Percentiles rank a stretch among this genome's conserved stretches.
Evolutionary conservation across 2,329 filamentous ascomycete genomes (phyloP).

Genomic region (Blastomyces parvus): DNA sequence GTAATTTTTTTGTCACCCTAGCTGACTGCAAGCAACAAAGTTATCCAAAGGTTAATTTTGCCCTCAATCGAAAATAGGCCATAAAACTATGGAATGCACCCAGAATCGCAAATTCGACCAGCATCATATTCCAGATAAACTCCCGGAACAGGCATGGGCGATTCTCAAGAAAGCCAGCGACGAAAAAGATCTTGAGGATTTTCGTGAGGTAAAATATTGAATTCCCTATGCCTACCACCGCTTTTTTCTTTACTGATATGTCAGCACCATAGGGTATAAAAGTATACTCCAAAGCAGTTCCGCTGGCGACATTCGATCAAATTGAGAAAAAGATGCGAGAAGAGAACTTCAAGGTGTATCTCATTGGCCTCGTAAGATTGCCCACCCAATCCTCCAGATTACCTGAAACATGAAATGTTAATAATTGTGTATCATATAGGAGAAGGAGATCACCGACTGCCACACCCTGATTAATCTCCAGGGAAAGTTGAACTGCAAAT

Average conservation of each 20-base stretch:
- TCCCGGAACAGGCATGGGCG: conserved; percentile 43
- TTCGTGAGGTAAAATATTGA: conserved; percentile 34
- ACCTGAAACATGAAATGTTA: not conserved
- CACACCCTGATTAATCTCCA: conserved; percentile 46
- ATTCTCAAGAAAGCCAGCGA: conserved; percentile 41
- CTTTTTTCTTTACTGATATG: not conserved
- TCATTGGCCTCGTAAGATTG: conserved; percentile 42
- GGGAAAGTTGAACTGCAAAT: conserved; percentile 44
- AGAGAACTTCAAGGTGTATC: conserved; percentile 38
- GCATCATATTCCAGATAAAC: conserved; percentile 38
- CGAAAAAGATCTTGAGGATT: conserved; percentile 42
- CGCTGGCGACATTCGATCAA: conserved; percentile 37
- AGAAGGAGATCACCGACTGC: conserved; percentile 33
- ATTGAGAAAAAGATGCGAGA: conserved; percentile 45
- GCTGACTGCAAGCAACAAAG: not conserved
- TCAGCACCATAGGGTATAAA: conserved; percentile 26
- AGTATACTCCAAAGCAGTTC: conserved; percentile 43
- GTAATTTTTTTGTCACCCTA: conserved; percentile 19
- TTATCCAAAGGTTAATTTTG: conserved; percentile 9
- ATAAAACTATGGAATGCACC: conserved; percentile 37
- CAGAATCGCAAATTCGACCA: conserved; percentile 38
- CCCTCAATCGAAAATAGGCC: conserved; percentile 26
- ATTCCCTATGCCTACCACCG: not conserved
- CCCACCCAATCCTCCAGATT: not conserved
- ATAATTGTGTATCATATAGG: conserved; percentile 22